Percentiles rank a stretch among this genome's conserved stretches.
Evolutionary conservation across 805 yeast species (phyloP).

Genomic region (Candida succiphila): DNA sequence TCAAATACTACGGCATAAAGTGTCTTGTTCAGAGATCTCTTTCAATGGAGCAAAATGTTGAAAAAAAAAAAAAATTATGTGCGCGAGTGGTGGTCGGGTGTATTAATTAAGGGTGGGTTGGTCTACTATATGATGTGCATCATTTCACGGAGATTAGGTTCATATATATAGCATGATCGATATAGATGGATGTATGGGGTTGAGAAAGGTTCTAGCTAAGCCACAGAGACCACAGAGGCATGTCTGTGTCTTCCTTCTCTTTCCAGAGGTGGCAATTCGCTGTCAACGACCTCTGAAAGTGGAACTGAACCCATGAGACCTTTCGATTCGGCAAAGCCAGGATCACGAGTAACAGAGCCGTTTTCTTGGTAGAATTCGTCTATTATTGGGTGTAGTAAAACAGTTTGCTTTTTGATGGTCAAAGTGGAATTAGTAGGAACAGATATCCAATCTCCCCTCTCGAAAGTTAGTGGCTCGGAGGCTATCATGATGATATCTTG

Average conservation of each 20-base stretch:
- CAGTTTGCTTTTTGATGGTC: constrained; percentile 77
- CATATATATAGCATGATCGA: too few species aligned
- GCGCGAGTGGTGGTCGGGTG: too few species aligned
- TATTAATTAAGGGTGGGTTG: too few species aligned
- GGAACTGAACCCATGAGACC: constrained; percentile 94
- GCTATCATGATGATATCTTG: constrained; percentile 94
- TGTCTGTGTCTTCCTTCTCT: constrained; percentile 58
- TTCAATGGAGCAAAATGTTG: too few species aligned
- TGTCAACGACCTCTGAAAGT: constrained; percentile 36
- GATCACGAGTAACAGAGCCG: constrained; percentile 58
- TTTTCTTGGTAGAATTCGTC: constrained; percentile 82
- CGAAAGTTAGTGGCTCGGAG: constrained; percentile 93
- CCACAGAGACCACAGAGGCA: too few species aligned
- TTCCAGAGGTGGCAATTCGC: constrained; percentile 65
- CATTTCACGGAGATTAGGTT: too few species aligned
- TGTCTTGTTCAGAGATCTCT: too few species aligned
- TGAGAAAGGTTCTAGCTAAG: too few species aligned
- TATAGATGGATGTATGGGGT: too few species aligned
- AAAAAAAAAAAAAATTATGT: too few species aligned
- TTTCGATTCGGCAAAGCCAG: constrained; percentile 77
- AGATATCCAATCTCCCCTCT: constrained; percentile 94
- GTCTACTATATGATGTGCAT: too few species aligned
- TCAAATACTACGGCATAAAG: too few species aligned
- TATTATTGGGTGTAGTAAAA: constrained; percentile 78
- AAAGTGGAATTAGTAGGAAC: constrained; percentile 88